Evolutionary conservation across 2,329 filamentous ascomycete species (phyloP), one percentile per base, ranked within the genome.

Genomic region (Hymenoscyphus infarciens): DNA sequence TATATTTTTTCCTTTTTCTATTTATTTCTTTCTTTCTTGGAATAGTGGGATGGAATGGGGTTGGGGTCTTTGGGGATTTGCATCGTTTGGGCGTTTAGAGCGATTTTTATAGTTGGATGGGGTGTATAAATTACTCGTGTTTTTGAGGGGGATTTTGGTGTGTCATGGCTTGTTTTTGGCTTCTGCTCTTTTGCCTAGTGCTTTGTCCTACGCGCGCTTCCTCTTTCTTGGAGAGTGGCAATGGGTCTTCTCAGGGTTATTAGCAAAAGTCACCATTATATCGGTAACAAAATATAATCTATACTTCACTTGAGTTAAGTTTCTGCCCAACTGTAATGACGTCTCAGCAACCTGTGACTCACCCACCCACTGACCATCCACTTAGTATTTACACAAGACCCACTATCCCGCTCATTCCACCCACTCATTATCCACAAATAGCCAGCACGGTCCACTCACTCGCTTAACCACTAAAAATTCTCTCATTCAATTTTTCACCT

Each of bases 1-100:
- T 61, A 60, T 61, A 57, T 53, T 35, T 16, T 54, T 59, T 53
- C 45, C 57, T 59, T 63, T 61, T 59, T 45, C 58, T 57, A 57
- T 62, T 25, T 54, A 39, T 58, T 59, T 59, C 56, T 63, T 61
- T 57, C 55, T 58, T 60, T 61, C 42, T 55, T 57, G 53, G 42
- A 16, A 57, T 57, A 25, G 31, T 59, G 19, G 39, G 35, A 29
- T 49, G 56, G 45, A 42, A 33, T 19, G 33, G 22, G 10, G 2
- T 31, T 19, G 42, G 16, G 15, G 6, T 7, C n/a, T 15, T 29
- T 22, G 31, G 27, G 52, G 10, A n/a, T 15, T 31, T 55, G 52
- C 52, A 55, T 55, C 29, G 52, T 55, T 55, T 55, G 52, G 52
- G 42, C 19, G 42, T 22, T 49, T 6, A 10, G 42, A 22, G n/a